Conservation (phyloP, 139 green algal genomes). For the Edaphochlamys debaryana region DNA sequence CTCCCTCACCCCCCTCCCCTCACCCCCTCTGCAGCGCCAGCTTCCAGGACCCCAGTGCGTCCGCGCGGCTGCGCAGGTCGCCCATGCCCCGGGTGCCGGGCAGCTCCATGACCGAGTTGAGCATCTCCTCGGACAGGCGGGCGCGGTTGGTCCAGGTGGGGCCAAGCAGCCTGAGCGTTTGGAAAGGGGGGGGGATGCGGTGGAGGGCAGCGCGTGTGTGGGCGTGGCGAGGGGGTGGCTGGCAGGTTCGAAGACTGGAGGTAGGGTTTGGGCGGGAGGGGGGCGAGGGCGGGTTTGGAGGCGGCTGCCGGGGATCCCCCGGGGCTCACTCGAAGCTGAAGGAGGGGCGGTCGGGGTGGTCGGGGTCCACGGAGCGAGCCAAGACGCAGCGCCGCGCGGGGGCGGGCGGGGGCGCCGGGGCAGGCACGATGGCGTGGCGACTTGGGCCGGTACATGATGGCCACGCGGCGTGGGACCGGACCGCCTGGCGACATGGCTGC, state of each 20-base stretch:
- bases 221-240: too few species aligned
- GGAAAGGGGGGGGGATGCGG: neutral
- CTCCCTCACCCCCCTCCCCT: neutral
- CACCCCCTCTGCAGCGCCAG: slow-evolving; percentile 64
- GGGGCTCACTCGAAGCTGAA: slow-evolving; percentile 36
- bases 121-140: slow-evolving; percentile 67
- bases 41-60: slow-evolving; percentile 70
- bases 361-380: neutral
- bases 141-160: slow-evolving; percentile 59
- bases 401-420: too few species aligned
- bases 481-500: too few species aligned
- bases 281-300: too few species aligned
- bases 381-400: too few species aligned
- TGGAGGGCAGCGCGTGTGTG: too few species aligned
- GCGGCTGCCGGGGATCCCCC: too few species aligned
- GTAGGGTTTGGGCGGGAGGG: too few species aligned
- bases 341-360: neutral
- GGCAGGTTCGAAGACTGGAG: too few species aligned
- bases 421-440: too few species aligned
- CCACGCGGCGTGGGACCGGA: too few species aligned
- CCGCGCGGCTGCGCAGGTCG: slow-evolving; percentile 59
- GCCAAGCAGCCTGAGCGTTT: slow-evolving; percentile 52
- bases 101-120: slow-evolving; percentile 75
- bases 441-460: too few species aligned
- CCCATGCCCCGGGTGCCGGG: slow-evolving; percentile 71